Evolutionary conservation across 148 eudicot genomes (phyloP), one percentile per base, ranked within the genome.

Genomic region (Rhododendron ferrugineum): DNA sequence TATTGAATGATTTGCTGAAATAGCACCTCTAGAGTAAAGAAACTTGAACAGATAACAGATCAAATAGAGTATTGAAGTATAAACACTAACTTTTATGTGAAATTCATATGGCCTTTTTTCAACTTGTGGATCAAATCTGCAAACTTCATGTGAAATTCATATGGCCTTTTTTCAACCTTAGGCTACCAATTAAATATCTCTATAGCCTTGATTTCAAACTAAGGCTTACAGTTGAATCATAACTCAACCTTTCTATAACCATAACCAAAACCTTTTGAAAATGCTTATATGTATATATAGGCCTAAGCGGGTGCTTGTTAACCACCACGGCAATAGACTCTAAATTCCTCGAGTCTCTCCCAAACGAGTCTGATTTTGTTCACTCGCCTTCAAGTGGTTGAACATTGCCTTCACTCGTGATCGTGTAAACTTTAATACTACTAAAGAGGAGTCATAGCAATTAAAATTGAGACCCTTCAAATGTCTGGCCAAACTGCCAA

Each of bases 401-500:
- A 66, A n/a, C 32, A 11, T 66, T 66, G n/a, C 73, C 32, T n/a
- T 66, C 73, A 66, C 32, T 26, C 11, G 3, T 23, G n/a, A 58
- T 64, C 13, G 32, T 1, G 26, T 22, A 20, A 10, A 22, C 66
- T 22, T 58, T 22, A 22, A 34, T 34, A 34, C 2, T 60, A 16
- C 22, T 23, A 23, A n/a, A 8, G 70, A 62, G 70, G 70, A 70
- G 56, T 34, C 22, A 7, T 26, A 16, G 37, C 34, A 30, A 11
- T 80, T 54, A 88, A 37, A 86, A 88, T 28, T 88, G 90, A 4
- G 36, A n/a, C 16, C 90, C 90, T n/a, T 80, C 78, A 58, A 62
- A 88, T 18, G 88, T 88, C 49, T 88, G 90, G 10, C 90, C 90
- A 54, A 88, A 88, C 68, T 89, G 91, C 91, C 91, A 89, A 81